Base-by-base conservation (phyloP, 495 filamentous ascomycete genomes). In the Neurospora tetraspora region DNA sequence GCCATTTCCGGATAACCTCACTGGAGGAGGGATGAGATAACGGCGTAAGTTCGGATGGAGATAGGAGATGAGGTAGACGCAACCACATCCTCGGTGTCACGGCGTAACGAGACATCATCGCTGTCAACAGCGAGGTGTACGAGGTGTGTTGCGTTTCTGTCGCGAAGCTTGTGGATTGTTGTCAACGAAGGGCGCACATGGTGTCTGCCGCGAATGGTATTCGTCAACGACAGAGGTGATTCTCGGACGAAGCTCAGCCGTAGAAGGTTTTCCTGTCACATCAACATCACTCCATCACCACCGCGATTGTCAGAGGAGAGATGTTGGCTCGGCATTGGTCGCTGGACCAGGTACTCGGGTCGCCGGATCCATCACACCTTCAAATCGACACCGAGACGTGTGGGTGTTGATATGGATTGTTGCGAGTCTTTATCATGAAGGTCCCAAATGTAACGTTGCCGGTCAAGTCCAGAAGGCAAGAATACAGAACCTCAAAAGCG, bases 381-480 rank as follows among this genome's bases (percentile, higher is more conserved):
- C 14, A 16, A 31, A 9, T 65, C 6, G 31, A 34, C 31, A 65
- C 2, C 14, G 6, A 34, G 53, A 7, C 2, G 53, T 4, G 53
- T 65, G 23, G 27, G 53, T 65, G 27, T 36, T 65, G 53, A 31
- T 65, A 34, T 34, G 53, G 27, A 65, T 65, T 27, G 53, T 65
- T 65, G 53, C 53, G 53, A 65, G 27, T 65, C 53, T 36, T 65
- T 18, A 65, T 65, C 53, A 34, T 65, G 12, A 16, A 34, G 1
- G 9, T 65, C 3, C 5, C 42, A 68, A 34, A 77, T 78, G 77
- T 76, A 80, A 78, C 78, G 78, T 78, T 76, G 74, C 77, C 71
- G 76, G 69, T 74, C 37, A 70, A 40, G 34, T 68, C 43, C 71
- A 69, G 5, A 65, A 65, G 12, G 31, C 9, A 16, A 65, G 31